phyloP scores from a whole-genome alignment of 2,329 filamentous ascomycete species.

The Aureobasidium sp. region DNA sequence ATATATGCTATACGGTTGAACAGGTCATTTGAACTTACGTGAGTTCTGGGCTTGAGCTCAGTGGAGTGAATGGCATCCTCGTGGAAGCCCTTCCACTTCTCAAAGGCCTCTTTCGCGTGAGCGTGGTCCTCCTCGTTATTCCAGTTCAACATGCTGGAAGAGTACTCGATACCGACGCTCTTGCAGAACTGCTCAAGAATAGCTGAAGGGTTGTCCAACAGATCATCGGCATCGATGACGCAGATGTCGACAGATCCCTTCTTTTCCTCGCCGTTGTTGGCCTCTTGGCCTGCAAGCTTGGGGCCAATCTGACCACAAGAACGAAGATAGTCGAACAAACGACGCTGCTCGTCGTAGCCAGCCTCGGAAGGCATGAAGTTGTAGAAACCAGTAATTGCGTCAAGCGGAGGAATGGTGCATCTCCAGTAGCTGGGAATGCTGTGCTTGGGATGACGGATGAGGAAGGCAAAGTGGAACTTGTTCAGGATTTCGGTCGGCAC shows the following conservation, averaged over 20 bases:
- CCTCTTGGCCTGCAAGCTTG: conserved; percentile 44
- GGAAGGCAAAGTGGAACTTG: conserved; percentile 88
- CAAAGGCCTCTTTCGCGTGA: conserved; percentile 68
- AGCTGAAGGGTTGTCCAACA: conserved; percentile 74
- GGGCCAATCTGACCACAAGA: conserved; percentile 64
- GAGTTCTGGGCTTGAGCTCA: conserved; percentile 62
- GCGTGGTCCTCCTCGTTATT: conserved; percentile 64
- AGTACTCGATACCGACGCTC: conserved; percentile 70
- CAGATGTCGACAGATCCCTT: conserved; percentile 57
- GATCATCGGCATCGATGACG: conserved; percentile 86
- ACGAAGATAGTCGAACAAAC: conserved; percentile 78
- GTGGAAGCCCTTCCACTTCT: conserved; percentile 97
- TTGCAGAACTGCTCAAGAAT: conserved; percentile 75
- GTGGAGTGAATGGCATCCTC: conserved; percentile 85
- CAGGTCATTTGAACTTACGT: conserved; percentile 40
- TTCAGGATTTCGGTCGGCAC: conserved; percentile 67
- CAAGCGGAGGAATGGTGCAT: conserved; percentile 83
- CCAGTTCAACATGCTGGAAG: conserved; percentile 76
- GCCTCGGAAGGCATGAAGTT: conserved; percentile 83
- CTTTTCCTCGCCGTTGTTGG: conserved; percentile 21
- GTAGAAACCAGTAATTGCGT: conserved; percentile 74
- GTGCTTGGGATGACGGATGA: conserved; percentile 90
- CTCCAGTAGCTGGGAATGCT: conserved; percentile 92
- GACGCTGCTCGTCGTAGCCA: conserved; percentile 81
- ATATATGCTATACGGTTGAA: background rate